A percentile compares a stretch with the other conserved stretches of the same genome.
Evolutionary conservation across 2,329 filamentous ascomycete species (phyloP).

Genomic region (Cordyceps pruinosa): DNA sequence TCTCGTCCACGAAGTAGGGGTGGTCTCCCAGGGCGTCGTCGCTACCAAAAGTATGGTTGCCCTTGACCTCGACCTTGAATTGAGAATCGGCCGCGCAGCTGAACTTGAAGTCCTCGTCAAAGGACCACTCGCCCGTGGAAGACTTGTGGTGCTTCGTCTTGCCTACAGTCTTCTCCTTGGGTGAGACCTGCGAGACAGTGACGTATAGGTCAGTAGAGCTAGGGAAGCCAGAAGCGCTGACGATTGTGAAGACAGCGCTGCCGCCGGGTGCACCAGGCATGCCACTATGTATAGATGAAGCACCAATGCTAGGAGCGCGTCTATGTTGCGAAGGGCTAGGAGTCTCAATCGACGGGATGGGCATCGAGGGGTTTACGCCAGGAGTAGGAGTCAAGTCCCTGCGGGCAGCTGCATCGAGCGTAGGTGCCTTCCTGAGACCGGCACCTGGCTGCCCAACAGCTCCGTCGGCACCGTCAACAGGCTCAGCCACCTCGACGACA

Average conservation of each 20-base stretch:
- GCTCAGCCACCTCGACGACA: slow-evolving; percentile 32
- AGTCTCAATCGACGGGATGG: slow-evolving; percentile 10
- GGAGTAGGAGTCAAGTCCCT: slow-evolving; percentile 17
- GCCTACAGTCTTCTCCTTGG: slow-evolving; percentile 72
- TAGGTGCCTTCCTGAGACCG: slow-evolving; percentile 36
- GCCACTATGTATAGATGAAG: slow-evolving; percentile 60
- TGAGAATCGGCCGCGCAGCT: slow-evolving; percentile 73
- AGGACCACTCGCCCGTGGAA: slow-evolving; percentile 56
- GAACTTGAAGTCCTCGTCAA: slow-evolving; percentile 73
- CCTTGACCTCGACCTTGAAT: slow-evolving; percentile 81
- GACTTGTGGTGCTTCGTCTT: slow-evolving; percentile 91
- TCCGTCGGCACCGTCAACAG: slow-evolving; percentile 12
- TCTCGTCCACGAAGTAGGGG: slow-evolving; percentile 87
- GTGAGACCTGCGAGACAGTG: slow-evolving; percentile 56
- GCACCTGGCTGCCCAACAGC: slow-evolving; percentile 24
- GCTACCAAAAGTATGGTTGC: slow-evolving; percentile 76
- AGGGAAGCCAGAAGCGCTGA: slow-evolving; percentile 74
- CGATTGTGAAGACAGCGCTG: slow-evolving; percentile 70
- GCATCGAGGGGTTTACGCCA: slow-evolving; percentile 3
- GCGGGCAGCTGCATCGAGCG: slow-evolving; percentile 28
- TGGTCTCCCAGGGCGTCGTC: slow-evolving; percentile 80
- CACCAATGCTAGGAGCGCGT: slow-evolving; percentile 54
- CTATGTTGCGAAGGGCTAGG: slow-evolving; percentile 30
- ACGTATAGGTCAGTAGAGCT: slow-evolving; percentile 73
- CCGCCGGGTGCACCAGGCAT: slow-evolving; percentile 60